Base-by-base conservation (phyloP, 768 basidiomycete species). In the Leucocoprinus birnbaumii region DNA sequence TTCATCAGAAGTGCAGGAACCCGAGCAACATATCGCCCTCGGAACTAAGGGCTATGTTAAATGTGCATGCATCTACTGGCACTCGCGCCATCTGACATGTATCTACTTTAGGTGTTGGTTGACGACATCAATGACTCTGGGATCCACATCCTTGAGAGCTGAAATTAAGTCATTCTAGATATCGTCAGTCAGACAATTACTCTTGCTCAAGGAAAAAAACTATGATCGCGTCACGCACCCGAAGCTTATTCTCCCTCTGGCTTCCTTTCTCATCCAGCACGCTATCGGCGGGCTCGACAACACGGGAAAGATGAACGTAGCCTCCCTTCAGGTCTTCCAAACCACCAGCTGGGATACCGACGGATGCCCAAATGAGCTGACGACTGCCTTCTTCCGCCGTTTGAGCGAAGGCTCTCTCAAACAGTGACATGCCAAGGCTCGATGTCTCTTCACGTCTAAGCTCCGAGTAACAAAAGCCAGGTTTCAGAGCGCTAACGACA, bases 381-480 rank as follows among this genome's bases (percentile, higher is more conserved):
- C 70, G 64, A 37, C 68, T 66, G 1, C 76, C 77, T 56, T 70
- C 64, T 51, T 80, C 76, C 0, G 74, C 59, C 0, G 75, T 65
- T 14, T 66, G 66, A 2, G 72, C 76, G 0, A 81, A n/a, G 1
- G 66, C 16, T 7, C 53, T 62, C 44, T 47, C 26, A 13, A 54
- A 18, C 14, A 48, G 2, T 37, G 25, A 25, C 34, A 21, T 13
- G 22, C 14, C 1, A 3, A 46, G 3, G 14, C 11, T 27, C 1
- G 19, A 13, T 4, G 21, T 26, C 5, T 58, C 57, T 11, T 65
- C 59, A n/a, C n/a, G n/a, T 0, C 64, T 61, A 3, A 79, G 60
- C 24, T 71, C 65, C 1, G 75, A 77, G 34, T 65, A 48, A 59
- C 76, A 78, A 55, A 69, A 75, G 3, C 77, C 77, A 14, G 78